Evolutionary conservation across 208 protist genomes (phyloP).

Genomic region (Polymyxa betae): DNA sequence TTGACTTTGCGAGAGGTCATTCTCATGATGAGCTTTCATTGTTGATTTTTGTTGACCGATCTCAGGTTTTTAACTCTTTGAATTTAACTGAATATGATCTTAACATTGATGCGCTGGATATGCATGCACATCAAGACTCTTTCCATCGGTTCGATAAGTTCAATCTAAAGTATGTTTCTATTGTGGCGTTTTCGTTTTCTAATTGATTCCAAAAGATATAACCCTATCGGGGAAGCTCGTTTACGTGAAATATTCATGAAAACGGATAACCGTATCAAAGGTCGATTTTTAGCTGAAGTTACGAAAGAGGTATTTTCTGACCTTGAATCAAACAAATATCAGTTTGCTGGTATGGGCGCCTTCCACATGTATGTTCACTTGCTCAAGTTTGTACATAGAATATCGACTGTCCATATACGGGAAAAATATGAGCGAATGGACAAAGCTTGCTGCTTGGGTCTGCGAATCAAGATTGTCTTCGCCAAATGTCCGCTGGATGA

Average conservation of each 20-base stretch:
- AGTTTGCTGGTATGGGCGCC: slow-evolving; percentile 54
- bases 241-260: slow-evolving; percentile 96
- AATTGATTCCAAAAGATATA: slow-evolving; percentile 78
- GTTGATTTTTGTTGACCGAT: neutral
- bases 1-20: slow-evolving; percentile 58
- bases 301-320: slow-evolving; percentile 88
- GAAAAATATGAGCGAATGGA: slow-evolving; percentile 90
- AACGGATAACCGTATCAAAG: slow-evolving; percentile 96
- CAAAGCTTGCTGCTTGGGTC: slow-evolving; percentile 82
- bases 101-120: slow-evolving; percentile 67
- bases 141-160: slow-evolving; percentile 97
- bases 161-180: slow-evolving; percentile 84
- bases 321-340: slow-evolving; percentile 85
- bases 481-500: slow-evolving; percentile 95
- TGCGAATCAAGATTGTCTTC: slow-evolving; percentile 88
- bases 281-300: slow-evolving; percentile 93
- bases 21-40: neutral
- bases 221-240: slow-evolving; percentile 58
- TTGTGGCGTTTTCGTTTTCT: slow-evolving; percentile 80
- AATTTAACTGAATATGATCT: slow-evolving; percentile 64
- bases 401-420: slow-evolving; percentile 83
- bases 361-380: neutral
- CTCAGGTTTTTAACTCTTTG: slow-evolving; percentile 54
- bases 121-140: slow-evolving; percentile 63
- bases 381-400: neutral